phyloP scores from a whole-genome alignment of 1,139 yeast species.

The Pichia sp. region DNA sequence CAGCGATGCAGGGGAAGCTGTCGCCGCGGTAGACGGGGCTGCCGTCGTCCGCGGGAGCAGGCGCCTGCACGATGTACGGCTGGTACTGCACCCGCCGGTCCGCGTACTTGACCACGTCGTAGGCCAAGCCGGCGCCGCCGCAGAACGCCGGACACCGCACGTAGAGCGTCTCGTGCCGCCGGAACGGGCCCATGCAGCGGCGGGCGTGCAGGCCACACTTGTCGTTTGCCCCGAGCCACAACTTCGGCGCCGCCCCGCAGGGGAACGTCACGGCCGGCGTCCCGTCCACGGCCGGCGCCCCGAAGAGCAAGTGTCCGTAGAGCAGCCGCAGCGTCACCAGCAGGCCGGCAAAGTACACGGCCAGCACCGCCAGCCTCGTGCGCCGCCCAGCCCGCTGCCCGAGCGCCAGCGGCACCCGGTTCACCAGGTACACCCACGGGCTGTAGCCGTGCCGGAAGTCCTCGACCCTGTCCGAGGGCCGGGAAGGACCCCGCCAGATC shows the following conservation, averaged over 20 bases:
- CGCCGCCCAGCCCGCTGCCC: neutral
- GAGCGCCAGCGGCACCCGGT: neutral
- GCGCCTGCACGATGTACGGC: slow-evolving; percentile 78
- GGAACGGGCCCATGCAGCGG: slow-evolving; percentile 40
- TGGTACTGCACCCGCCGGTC: slow-evolving; percentile 60
- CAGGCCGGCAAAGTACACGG: neutral
- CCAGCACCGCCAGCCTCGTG: neutral
- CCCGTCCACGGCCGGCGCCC: slow-evolving; percentile 20
- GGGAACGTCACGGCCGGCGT: slow-evolving; percentile 35
- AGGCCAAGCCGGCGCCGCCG: slow-evolving; percentile 72
- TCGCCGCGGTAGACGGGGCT: slow-evolving; percentile 72
- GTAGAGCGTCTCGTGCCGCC: slow-evolving; percentile 45
- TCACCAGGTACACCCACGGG: neutral
- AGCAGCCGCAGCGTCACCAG: neutral
- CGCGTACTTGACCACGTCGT: slow-evolving; percentile 76
- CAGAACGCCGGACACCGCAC: slow-evolving; percentile 89
- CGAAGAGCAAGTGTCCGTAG: slow-evolving; percentile 36
- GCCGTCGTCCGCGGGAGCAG: slow-evolving; percentile 25
- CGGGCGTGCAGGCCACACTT: slow-evolving; percentile 72
- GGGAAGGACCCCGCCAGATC: slow-evolving; percentile 7
- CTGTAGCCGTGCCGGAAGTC: neutral
- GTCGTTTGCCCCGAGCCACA: slow-evolving; percentile 75
- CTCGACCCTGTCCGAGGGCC: slow-evolving; percentile 7
- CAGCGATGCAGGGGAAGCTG: slow-evolving; percentile 87
- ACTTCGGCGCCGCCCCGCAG: slow-evolving; percentile 40